Conservation (phyloP, 306 rosid genomes). For the Dalbergia oliveri region DNA sequence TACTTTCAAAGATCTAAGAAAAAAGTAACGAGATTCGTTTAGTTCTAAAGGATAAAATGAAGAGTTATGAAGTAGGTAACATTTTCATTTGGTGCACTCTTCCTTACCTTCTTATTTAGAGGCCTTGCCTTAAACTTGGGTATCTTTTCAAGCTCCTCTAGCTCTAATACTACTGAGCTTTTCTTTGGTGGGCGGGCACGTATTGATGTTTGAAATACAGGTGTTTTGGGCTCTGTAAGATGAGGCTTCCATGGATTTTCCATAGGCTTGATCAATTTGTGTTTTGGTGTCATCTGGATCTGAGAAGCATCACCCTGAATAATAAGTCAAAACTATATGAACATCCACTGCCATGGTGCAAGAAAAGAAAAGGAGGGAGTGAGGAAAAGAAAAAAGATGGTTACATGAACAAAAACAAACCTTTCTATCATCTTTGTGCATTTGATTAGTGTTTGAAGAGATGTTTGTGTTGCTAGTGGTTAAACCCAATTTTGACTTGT, state of each 20-base stretch:
- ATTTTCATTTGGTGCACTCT: background rate
- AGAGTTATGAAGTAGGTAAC: constrained; percentile 22
- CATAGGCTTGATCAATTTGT: constrained; percentile 91
- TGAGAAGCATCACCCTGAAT: constrained; percentile 38
- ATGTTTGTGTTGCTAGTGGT: constrained; percentile 42
- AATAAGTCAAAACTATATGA: constrained; percentile 16
- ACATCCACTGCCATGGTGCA: constrained; percentile 3
- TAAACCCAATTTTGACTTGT: constrained; percentile 78
- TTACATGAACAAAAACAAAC: constrained; percentile 50
- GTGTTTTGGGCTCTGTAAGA: constrained; percentile 83
- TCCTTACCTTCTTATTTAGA: constrained; percentile 84
- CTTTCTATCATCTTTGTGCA: constrained; percentile 78
- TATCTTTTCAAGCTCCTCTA: constrained; percentile 79
- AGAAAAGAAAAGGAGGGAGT: background rate
- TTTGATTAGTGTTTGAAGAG: constrained; percentile 58
- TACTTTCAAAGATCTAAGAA: constrained; percentile 86
- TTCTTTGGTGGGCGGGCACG: constrained; percentile 86
- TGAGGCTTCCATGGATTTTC: constrained; percentile 70
- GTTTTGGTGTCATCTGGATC: constrained; percentile 73
- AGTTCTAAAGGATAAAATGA: constrained; percentile 18
- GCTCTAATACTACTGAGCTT: constrained; percentile 81
- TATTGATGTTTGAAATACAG: constrained; percentile 78
- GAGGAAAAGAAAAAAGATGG: background rate
- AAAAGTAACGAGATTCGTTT: background rate
- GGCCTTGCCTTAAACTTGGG: constrained; percentile 95